Base-by-base conservation (phyloP, 2,329 filamentous ascomycete genomes). In the Penicillium frequentans region DNA sequence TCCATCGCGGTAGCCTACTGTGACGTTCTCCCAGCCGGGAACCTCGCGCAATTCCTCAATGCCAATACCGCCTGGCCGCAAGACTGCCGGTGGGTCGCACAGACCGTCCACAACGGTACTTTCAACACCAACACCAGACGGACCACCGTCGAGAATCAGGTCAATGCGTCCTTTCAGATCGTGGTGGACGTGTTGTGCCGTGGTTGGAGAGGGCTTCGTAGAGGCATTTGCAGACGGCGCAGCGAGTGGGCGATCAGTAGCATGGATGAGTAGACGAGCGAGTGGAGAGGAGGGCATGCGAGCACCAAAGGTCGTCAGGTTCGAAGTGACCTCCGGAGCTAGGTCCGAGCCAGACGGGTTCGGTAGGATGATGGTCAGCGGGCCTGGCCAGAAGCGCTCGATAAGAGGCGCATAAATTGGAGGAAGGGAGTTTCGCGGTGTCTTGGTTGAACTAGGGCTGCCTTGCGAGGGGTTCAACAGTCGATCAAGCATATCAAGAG, bases 51-150 rank as follows among this genome's bases (percentile, higher is more conserved):
- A 78, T 70, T 92, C 86, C 51, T 95, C 91, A 45, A 97, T 83
- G 29, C 90, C 89, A 31, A 99, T 82, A 8, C 95, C 95, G 1
- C 95, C 95, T 0, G 95, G 95, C 46, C 95, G 79, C 33, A 99
- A 79, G 33, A 99, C 86, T 3, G 88, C 85, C 0, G 95, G 95
- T 7, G 93, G 93, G 48, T 84, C 77, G 56, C 86, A 91, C 14
- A 98, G 78, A 0, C 95, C 95, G 69, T 98, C 95, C 0, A 99
- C 92, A 1, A 99, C 95, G 0, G 95, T 99, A 71, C 92, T 97
- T 76, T 99, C 95, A 0, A 99, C 92, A 1, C 95, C 95, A 11
- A 99, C 91, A 21, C 84, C 82, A 68, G 93, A 98, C 0, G 87
- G 77, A 0, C 95, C 95, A 2, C 93, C 95, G 64, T 99, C 93